Base-by-base conservation (phyloP, 1,284 basidiomycete genomes). In the Ceratorhiza oryzae-sativae region DNA sequence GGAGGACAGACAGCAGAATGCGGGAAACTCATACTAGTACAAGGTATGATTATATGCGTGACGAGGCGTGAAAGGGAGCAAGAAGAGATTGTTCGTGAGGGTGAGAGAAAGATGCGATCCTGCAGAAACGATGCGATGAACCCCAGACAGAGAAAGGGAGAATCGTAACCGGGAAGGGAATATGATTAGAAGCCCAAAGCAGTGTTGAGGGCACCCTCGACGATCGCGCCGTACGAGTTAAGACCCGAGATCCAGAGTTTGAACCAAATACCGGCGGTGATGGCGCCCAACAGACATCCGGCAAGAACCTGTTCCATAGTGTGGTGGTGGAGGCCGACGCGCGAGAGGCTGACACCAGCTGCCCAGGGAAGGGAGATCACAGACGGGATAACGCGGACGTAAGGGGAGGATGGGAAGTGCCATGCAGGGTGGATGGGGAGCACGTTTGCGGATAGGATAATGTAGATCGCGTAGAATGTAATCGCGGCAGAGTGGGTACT, bases 401-500 rank as follows among this genome's bases (percentile, higher is more conserved):
- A 80, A 30, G 79, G 72, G 25, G 77, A 62, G 63, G 32, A 36
- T 15, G 78, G 67, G 76, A 81, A 76, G 78, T 81, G 77, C 75
- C 88, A 76, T 65, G 83, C 80, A 79, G 85, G 74, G 81, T 86
- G 83, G 70, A 84, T 48, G 36, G 88, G 86, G 51, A 90, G 81
- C 79, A 83, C 82, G 48, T 81, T 34, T 76, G 85, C 86, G 8
- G 88, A 86, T 10, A 94, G 83, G 23, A 85, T 77, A 46, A 91
- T 85, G 77, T 90, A 95, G 4, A 85, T 82, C 15, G 87, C 87
- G 79, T 87, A 92, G 80, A 87, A 95, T 0, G 86, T 84, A 75
- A 93, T 90, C 0, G 85, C 84, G 2, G 92, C 90, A 3, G 92
- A 91, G 79, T 96, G 94, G 1, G 94, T 95, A 65, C 90, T 93